These are phyloP conservation scores for Taphrina betulina DNA, from an alignment of 1,139 yeast genomes.

Conservation along the genomic window DNA sequence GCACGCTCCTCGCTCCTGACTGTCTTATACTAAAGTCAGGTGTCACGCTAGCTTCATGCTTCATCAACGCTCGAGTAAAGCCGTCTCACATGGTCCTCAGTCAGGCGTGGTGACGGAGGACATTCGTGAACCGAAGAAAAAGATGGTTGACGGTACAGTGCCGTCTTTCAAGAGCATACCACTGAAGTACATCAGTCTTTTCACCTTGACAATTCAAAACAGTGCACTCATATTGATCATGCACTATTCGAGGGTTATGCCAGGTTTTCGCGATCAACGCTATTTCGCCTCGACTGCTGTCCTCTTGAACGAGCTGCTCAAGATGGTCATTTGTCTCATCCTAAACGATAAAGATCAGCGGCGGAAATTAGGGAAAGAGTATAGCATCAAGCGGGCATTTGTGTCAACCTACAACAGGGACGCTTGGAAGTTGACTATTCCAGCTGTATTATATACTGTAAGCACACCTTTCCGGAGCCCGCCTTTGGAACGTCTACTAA, in stretches of 20 bases:
- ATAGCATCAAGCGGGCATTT: conserved; percentile 13
- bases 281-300: conserved; percentile 50
- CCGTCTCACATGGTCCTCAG: no score
- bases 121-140: no score
- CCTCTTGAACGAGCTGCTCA: conserved; percentile 47
- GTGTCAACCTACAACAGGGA: conserved; percentile 46
- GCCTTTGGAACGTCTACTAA: no score
- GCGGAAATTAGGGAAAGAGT: conserved; percentile 6
- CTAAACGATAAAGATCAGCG: conserved; percentile 38
- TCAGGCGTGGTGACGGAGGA: no score
- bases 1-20: no score
- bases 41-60: no score
- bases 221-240: conserved; percentile 46
- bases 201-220: conserved; percentile 46
- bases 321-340: conserved; percentile 43
- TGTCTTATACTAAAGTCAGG: no score
- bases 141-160: neutral
- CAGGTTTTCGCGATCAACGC: conserved; percentile 43
- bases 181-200: conserved; percentile 43
- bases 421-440: conserved; percentile 48
- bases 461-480: neutral
- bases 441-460: conserved; percentile 47
- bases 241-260: conserved; percentile 50
- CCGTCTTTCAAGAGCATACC: conserved; percentile 40
- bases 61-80: no score